Evolutionary conservation across 1,139 yeast species (phyloP), one percentile per base, ranked within the genome.

Genomic region (Kodamaea ohmeri): DNA sequence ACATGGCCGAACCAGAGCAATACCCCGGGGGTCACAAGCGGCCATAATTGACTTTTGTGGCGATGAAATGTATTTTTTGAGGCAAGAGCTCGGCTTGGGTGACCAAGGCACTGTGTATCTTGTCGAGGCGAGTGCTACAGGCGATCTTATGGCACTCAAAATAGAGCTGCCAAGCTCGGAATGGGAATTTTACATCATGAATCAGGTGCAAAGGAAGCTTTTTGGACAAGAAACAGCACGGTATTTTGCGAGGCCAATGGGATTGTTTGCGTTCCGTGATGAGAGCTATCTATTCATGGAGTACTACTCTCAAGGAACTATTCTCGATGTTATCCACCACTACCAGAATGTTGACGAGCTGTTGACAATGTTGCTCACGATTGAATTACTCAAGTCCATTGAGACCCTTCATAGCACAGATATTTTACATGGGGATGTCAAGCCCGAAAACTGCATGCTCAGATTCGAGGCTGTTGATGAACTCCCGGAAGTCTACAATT

Each of bases 391-490:
- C 35, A 71, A 77, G 38, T 65, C 77, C 0, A 61, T 87, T 1
- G 88, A 83, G 47, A 58, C 67, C 1, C 59, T 90, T 20, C 97
- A 90, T 52, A 56, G 61, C 0, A 63, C 74, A 9, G 82, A 83
- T 0, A 77, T 89, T 1, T 66, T 90, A 12, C 97, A 90, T 61
- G 95, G 96, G 1, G 95, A 88, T 55, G 60, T 89, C 41, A 86
- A 84, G 52, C 84, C 96, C 0, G 96, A 87, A 45, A 89, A 89
- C 53, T 84, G 94, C 48, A 85, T 90, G 95, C 56, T 88, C 0
- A 61, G 84, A 29, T 70, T 86, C 30, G 65, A 64, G 25, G 35
- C 42, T 1, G 45, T 52, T 4, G 47, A 37, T 15, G 34, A 47
- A 2, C 55, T 59, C 44, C 34, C 49, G 36, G 65, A 58, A 33